A percentile compares a stretch with the other conserved stretches of the same genome.
phyloP scores from a whole-genome alignment of 2,329 filamentous ascomycete genomes.

The Ceratocystis colombiana region DNA sequence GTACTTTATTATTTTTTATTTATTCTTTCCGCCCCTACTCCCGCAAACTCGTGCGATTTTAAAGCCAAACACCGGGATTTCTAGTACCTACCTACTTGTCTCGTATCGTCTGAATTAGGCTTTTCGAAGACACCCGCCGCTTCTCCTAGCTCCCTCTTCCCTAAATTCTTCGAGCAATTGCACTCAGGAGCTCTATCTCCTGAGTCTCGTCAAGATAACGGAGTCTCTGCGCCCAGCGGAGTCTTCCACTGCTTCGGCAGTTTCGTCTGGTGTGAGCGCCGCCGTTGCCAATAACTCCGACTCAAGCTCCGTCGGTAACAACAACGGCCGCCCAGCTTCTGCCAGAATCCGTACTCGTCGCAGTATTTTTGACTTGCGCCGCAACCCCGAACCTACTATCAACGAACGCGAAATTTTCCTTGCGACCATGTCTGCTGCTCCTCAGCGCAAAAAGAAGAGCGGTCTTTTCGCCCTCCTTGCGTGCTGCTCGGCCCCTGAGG shows the following conservation, averaged over 20 bases:
- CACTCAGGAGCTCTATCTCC: conserved; percentile 25
- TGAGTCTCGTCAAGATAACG: conserved; percentile 25
- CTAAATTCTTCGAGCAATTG: not conserved
- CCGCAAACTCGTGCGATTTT: not conserved
- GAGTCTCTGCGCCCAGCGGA: conserved; percentile 26
- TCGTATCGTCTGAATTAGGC: not conserved
- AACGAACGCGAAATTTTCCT: conserved; percentile 25
- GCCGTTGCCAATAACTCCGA: conserved; percentile 23
- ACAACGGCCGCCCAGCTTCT: conserved; percentile 22
- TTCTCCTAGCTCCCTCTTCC: not conserved
- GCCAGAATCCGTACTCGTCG: conserved; percentile 24
- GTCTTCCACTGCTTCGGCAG: conserved; percentile 26
- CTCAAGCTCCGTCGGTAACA: conserved; percentile 11
- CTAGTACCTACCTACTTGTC: not conserved
- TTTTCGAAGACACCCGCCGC: not conserved
- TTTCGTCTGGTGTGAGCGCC: conserved; percentile 25
- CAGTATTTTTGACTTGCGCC: conserved; percentile 24
- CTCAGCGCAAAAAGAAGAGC: conserved; percentile 45
- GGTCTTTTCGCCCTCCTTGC: conserved; percentile 52
- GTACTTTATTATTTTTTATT: not conserved
- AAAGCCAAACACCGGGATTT: not conserved
- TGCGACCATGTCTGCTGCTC: conserved; percentile 33
- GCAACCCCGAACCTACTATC: conserved; percentile 28
- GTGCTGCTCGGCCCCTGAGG: conserved; percentile 57
- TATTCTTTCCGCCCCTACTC: not conserved